Conservation (phyloP, 192 early-diverging fungal species). For the Podochytrium sp. region DNA sequence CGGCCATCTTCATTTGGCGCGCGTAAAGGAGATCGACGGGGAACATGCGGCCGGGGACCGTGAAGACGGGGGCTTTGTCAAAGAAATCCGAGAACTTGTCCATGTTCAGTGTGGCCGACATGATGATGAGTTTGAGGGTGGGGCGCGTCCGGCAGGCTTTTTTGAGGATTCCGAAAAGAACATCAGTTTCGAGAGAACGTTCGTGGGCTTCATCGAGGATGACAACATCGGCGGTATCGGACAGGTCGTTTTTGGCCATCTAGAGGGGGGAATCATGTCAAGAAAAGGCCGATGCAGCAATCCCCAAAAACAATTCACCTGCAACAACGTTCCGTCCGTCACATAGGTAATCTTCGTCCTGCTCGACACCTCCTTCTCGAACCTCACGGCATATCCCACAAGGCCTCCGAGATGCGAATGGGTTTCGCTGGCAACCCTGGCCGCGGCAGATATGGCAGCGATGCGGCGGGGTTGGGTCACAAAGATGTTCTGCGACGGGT, state of each 20-base stretch:
- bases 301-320: no score
- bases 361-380: conserved; percentile 42
- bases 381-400: conserved; percentile 57
- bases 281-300: no score
- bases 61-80: conserved; percentile 75
- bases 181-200: conserved; percentile 60
- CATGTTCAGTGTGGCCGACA: conserved; percentile 81
- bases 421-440: conserved; percentile 53
- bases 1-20: conserved; percentile 48
- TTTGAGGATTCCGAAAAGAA: conserved; percentile 57
- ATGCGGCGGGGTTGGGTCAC: conserved; percentile 88
- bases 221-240: conserved; percentile 35
- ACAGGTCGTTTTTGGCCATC: conserved; percentile 25
- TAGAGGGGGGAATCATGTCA: no score
- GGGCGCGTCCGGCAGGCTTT: conserved; percentile 36
- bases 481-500: conserved; percentile 46
- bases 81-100: conserved; percentile 85
- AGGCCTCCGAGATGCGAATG: conserved; percentile 21
- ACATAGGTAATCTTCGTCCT: conserved; percentile 51
- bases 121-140: conserved; percentile 63
- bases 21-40: conserved; percentile 60
- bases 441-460: conserved; percentile 74
- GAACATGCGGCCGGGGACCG: conserved; percentile 69
- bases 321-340: conserved; percentile 62
- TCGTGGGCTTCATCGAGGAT: conserved; percentile 65